phyloP scores from a whole-genome alignment of 306 rosid species.

The Lablab purpureus region DNA sequence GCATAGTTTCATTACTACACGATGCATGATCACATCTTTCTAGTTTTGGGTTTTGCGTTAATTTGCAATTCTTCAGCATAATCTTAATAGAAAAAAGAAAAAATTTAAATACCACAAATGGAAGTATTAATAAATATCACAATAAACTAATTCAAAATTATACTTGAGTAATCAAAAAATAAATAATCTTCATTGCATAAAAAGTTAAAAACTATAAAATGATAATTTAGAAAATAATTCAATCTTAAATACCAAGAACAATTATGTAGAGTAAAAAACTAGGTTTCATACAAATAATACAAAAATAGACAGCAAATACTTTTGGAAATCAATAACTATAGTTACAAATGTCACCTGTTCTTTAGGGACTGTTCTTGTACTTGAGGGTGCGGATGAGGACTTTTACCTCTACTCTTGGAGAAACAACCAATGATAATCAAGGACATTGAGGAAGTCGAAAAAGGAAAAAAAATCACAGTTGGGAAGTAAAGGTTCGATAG shows the following conservation, averaged over 20 bases:
- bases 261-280: neutral
- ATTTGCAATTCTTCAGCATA: conserved; percentile 57
- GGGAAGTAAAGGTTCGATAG: no score
- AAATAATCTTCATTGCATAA: neutral
- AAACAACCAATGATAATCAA: no score
- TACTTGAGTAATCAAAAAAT: conserved; percentile 11
- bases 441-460: no score
- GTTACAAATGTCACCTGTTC: conserved; percentile 57
- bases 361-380: no score
- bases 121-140: neutral
- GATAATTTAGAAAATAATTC: no score
- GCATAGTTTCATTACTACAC: conserved; percentile 58
- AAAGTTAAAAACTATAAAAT: neutral
- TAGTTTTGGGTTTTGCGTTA: conserved; percentile 51
- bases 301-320: neutral
- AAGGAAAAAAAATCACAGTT: no score
- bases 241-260: no score
- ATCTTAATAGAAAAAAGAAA: conserved; percentile 51
- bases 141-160: conserved; percentile 17
- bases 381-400: no score
- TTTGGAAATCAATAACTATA: conserved; percentile 19
- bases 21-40: conserved; percentile 53
- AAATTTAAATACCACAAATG: neutral
- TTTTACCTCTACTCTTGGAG: no score
- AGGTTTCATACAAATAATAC: conserved; percentile 29